These are phyloP conservation scores for Pseudocercospora vitis DNA, from an alignment of 2,329 filamentous ascomycete genomes.

Conservation along the genomic window DNA sequence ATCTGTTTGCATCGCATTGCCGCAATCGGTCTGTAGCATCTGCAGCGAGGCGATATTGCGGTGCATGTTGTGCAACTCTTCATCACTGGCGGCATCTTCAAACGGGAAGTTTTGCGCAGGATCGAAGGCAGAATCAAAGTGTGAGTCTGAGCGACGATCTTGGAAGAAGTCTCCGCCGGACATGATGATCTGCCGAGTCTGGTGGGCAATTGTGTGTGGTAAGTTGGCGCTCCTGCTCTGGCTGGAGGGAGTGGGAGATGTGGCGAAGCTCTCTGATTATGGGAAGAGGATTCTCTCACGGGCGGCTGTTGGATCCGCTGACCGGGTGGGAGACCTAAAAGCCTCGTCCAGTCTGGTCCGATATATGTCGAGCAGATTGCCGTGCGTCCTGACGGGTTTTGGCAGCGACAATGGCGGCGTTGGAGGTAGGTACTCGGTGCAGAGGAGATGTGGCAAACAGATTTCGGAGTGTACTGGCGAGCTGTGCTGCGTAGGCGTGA, in stretches of 20 bases:
- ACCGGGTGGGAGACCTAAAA: not conserved
- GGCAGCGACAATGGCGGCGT: not conserved
- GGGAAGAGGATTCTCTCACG: not conserved
- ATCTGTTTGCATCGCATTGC: not conserved
- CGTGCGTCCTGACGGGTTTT: not conserved
- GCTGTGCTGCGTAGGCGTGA: constrained; percentile 1
- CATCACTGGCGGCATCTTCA: constrained; percentile 22
- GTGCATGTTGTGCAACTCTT: constrained; percentile 28
- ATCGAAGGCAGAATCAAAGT: constrained; percentile 30
- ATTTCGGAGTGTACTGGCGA: not conserved
- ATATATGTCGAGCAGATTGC: not conserved
- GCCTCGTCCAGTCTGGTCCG: not conserved
- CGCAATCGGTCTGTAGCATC: constrained; percentile 9
- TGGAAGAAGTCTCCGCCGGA: not conserved
- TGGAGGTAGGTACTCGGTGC: not conserved
- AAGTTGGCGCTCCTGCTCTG: not conserved
- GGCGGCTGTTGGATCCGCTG: not conserved
- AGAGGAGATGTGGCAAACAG: not conserved
- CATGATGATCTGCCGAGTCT: not conserved
- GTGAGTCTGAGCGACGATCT: not conserved
- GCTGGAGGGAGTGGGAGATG: not conserved
- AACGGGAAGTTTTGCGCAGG: constrained; percentile 31
- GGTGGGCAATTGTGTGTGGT: not conserved
- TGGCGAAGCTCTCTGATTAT: not conserved
- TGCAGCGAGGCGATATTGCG: constrained; percentile 22